A percentile compares a stretch with the other conserved stretches of the same genome.
Conservation (phyloP, 176 grass and related monocot genomes). For the Oryza meridionalis region DNA sequence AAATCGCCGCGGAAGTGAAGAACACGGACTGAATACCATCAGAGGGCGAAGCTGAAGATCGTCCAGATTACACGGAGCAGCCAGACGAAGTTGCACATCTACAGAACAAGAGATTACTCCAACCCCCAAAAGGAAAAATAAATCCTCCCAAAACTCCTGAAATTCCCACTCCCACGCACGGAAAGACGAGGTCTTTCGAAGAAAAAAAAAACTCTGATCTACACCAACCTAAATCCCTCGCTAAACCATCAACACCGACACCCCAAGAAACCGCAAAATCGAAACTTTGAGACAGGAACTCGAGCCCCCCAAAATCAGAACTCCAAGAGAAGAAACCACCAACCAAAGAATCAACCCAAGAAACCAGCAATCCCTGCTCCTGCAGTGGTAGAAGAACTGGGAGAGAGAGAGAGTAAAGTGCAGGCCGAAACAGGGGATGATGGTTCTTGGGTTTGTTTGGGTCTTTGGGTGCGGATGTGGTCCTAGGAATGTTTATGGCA, state of each 20-base stretch:
- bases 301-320: background rate
- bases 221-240: background rate
- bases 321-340: background rate
- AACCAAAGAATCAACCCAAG: background rate
- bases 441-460: slow-evolving; percentile 23
- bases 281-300: background rate
- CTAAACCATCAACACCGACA: background rate
- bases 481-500: slow-evolving; percentile 47
- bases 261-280: slow-evolving; percentile 20
- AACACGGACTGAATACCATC: slow-evolving; percentile 7
- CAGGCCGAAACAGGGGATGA: background rate
- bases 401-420: background rate
- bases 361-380: background rate
- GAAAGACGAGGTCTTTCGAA: background rate
- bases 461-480: background rate
- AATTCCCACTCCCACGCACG: background rate
- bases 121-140: background rate
- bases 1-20: background rate
- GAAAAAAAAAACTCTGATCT: background rate
- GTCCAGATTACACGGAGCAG: slow-evolving; percentile 53
- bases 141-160: background rate
- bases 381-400: slow-evolving; percentile 14
- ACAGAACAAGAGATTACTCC: background rate
- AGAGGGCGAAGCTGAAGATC: slow-evolving; percentile 52
- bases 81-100: slow-evolving; percentile 68